These are phyloP conservation scores for Microsporum canis DNA, from an alignment of 2,329 filamentous ascomycete species.

Conservation along the genomic window DNA sequence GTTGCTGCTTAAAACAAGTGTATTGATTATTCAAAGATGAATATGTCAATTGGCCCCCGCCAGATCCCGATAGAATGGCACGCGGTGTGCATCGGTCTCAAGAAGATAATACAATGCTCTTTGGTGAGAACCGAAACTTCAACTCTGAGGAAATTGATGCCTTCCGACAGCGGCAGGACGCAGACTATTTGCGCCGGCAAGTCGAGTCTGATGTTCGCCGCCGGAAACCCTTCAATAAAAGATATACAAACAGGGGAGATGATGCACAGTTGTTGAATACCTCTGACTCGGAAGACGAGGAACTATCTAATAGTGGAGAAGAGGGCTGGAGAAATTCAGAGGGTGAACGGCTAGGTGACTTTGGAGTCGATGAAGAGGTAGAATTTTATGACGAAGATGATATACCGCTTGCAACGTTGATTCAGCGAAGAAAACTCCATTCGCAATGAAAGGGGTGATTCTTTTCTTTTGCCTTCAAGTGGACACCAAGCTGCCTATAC, in stretches of 20 bases:
- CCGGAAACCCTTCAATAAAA: conserved; percentile 33
- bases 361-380: conserved; percentile 55
- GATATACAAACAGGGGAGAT: conserved; percentile 19
- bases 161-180: conserved; percentile 44
- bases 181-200: conserved; percentile 38
- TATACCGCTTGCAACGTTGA: conserved; percentile 45
- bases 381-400: conserved; percentile 43
- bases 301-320: conserved; percentile 37
- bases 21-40: conserved; percentile 18
- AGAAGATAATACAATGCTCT: conserved; percentile 7
- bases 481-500: too few species aligned
- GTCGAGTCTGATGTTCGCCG: conserved; percentile 26
- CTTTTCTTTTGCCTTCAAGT: not conserved
- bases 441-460: not conserved
- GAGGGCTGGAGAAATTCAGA: conserved; percentile 53
- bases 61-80: conserved; percentile 40
- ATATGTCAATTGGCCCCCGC: conserved; percentile 36
- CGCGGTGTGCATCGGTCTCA: conserved; percentile 19
- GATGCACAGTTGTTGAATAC: conserved; percentile 15
- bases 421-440: conserved; percentile 19
- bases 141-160: conserved; percentile 38
- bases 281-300: conserved; percentile 13
- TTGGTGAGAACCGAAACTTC: conserved; percentile 13
- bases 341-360: conserved; percentile 51
- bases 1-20: not conserved